Base-by-base conservation (phyloP, 164 flowering plant species). In the Platanus orientalis region DNA sequence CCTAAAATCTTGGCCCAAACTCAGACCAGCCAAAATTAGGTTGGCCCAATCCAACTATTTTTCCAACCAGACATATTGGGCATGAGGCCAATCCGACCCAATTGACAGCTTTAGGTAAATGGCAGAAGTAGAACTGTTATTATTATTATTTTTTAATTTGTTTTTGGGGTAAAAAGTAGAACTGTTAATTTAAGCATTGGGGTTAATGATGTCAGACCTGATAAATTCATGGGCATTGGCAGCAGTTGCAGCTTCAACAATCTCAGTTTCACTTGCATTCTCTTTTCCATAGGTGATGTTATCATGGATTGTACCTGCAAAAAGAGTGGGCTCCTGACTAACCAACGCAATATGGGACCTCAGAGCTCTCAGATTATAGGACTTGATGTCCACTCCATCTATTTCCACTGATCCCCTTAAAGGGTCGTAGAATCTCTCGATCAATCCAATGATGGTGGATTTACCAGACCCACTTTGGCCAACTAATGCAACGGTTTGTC, bases 391-490 rank as follows among this genome's bases (percentile, higher is more conserved):
- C 34, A 40, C 63, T 42, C 54, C 69, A 52, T 82, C 86, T 13
- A 82, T 69, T 7, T 28, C 36, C 7, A 82, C 67, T 10, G 73
- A 57, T n/a, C 86, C 86, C 19, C 56, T 65, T 2, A 54, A 7
- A 17, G 83, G 82, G 58, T 82, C 86, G 34, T 82, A 82, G 58
- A 82, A 77, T 54, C 85, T 69, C 61, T 79, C 80, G 21, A 78
- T 76, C 14, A 82, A 73, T 0, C 72, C 78, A 48, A 82, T 72
- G 7, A 82, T 65, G 19, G 86, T 77, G 2, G 77, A 77, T 63
- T 82, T 82, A 0, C 86, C 82, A 0, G 80, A 82, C 23, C 86
- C 86, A 62, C 83, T 82, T 32, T 67, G 80, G 19, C 86, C 86
- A 19, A 82, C 82, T 6, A 80, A 60, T 21, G 83, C 86, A 20